Evolutionary conservation across 2,329 filamentous ascomycete genomes (phyloP).

Genomic region (Aureobasidium sp.): DNA sequence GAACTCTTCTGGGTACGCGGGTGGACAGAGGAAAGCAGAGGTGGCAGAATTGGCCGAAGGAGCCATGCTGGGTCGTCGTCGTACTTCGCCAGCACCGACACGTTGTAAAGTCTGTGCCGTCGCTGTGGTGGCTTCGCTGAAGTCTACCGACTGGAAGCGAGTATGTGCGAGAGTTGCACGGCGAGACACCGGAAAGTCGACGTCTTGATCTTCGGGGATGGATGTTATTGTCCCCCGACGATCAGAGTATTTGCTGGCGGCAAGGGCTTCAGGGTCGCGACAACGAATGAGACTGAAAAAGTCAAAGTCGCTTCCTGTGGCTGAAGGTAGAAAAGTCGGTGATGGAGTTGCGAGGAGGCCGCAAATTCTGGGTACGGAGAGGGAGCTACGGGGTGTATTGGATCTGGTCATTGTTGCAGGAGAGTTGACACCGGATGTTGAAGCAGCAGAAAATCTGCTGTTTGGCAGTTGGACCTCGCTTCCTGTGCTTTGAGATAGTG

Average conservation of each 20-base stretch:
- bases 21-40: constrained; percentile 2
- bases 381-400: not conserved
- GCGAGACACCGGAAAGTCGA: not conserved
- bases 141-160: not conserved
- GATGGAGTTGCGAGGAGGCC: not conserved
- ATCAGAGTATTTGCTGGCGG: not conserved
- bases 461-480: not conserved
- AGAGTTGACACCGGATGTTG: not conserved
- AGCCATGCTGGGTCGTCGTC: constrained; percentile 1
- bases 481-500: not conserved
- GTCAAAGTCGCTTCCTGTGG: not conserved
- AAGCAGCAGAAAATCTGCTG: not conserved
- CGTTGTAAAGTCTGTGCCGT: not conserved
- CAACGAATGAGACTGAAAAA: not conserved
- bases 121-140: not conserved
- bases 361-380: not conserved
- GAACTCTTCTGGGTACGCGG: not conserved
- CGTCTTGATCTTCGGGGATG: not conserved
- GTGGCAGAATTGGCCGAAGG: not conserved
- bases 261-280: not conserved
- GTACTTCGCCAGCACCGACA: not conserved
- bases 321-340: not conserved
- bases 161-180: not conserved
- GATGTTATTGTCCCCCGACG: not conserved
- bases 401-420: not conserved